These are phyloP conservation scores for Willaertia magna DNA, from an alignment of 208 protist species.

Conservation along the genomic window DNA sequence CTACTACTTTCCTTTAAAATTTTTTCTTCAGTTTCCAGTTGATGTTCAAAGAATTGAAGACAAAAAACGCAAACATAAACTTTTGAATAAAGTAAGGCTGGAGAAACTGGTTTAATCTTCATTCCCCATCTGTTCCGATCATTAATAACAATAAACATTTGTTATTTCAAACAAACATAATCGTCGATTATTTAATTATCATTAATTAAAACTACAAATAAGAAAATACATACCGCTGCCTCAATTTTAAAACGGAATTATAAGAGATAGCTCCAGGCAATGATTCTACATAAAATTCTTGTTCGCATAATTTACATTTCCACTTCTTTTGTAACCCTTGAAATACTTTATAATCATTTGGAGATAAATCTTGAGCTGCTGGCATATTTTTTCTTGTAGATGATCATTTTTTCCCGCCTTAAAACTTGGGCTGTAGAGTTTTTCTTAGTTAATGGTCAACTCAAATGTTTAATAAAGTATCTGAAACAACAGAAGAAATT, in stretches of 20 bases:
- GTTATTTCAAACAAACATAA: no score
- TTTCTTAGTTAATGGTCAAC: no score
- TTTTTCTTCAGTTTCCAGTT: neutral
- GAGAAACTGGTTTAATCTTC: neutral
- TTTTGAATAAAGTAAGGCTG: neutral
- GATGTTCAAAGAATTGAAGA: constrained; percentile 7
- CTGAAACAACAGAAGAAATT: no score
- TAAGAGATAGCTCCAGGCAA: constrained; percentile 12
- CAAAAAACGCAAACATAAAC: constrained; percentile 9
- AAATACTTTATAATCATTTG: constrained; percentile 6
- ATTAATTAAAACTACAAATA: neutral
- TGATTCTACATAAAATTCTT: constrained; percentile 3
- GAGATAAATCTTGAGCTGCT: no score
- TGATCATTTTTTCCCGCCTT: neutral
- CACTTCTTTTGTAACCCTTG: constrained; percentile 11
- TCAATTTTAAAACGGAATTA: constrained; percentile 12
- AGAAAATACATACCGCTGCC: neutral
- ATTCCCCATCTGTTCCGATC: neutral
- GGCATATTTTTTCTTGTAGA: no score
- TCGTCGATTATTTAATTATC: neutral
- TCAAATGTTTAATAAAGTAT: no score
- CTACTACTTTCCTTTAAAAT: neutral
- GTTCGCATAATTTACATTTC: constrained; percentile 13
- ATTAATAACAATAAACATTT: neutral
- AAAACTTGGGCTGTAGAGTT: no score